Evolutionary conservation across 176 grass and related monocot species (phyloP).

Genomic region (Raddia distichophylla): DNA sequence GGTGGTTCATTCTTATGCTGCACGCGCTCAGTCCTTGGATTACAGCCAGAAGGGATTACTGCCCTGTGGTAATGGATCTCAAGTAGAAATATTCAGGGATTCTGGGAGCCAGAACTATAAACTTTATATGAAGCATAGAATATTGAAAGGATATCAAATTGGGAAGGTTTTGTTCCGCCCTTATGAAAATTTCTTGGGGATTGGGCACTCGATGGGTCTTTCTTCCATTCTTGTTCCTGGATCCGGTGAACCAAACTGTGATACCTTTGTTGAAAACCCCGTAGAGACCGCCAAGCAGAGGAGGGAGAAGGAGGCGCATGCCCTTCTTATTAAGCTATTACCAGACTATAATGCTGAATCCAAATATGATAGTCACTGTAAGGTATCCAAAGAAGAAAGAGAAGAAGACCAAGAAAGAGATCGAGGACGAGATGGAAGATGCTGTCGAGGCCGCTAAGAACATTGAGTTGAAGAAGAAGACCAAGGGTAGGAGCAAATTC

Average conservation of each 20-base stretch:
- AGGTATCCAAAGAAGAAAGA: slow-evolving; percentile 59
- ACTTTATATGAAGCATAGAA: slow-evolving; percentile 77
- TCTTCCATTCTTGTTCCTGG: slow-evolving; percentile 88
- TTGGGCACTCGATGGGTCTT: slow-evolving; percentile 84
- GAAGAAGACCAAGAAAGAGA: slow-evolving; percentile 65
- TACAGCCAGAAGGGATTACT: slow-evolving; percentile 87
- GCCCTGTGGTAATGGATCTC: slow-evolving; percentile 65
- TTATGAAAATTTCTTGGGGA: slow-evolving; percentile 82
- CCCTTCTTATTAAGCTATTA: slow-evolving; percentile 77
- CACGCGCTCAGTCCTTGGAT: slow-evolving; percentile 64
- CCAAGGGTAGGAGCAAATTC: slow-evolving; percentile 91
- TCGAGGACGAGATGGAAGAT: slow-evolving; percentile 61
- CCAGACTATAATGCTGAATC: slow-evolving; percentile 89
- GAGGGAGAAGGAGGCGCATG: slow-evolving; percentile 78
- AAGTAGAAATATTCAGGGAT: slow-evolving; percentile 80
- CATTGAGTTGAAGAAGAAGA: slow-evolving; percentile 73
- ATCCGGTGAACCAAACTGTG: slow-evolving; percentile 83
- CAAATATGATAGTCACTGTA: slow-evolving; percentile 67
- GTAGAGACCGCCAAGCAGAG: slow-evolving; percentile 84
- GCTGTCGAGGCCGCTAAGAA: slow-evolving; percentile 63
- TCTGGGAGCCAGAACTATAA: slow-evolving; percentile 58
- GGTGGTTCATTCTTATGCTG: slow-evolving; percentile 44
- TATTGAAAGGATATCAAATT: slow-evolving; percentile 77
- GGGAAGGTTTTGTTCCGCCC: slow-evolving; percentile 72
- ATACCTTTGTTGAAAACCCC: slow-evolving; percentile 83